Base-by-base conservation (phyloP, 2,329 filamentous ascomycete species). In the Lasiodiplodia gonubiensis region DNA sequence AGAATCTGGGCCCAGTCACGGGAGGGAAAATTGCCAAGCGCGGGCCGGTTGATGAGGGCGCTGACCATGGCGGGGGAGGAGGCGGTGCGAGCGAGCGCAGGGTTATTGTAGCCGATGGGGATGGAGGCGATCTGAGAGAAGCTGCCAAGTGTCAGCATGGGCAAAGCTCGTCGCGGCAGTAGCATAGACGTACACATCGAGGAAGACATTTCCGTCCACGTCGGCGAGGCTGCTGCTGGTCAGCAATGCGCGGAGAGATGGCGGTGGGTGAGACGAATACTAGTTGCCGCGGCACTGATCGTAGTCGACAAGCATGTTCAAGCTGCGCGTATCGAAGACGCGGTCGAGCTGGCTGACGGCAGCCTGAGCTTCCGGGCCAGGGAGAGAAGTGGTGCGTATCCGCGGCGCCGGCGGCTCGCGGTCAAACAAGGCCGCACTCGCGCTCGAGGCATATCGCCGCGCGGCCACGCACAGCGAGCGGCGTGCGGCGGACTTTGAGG, bases 61-160 rank as follows among this genome's bases (percentile, higher is more conserved):
- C 85, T 89, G 74, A 88, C 83, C 92, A 97, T 96, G 74, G 94
- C 90, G 27, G 90, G 89, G 67, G 90, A 90, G 69, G 86, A 86
- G 33, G 92, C 91, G 39, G 89, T 89, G 73, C 88, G 84, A 72
- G 87, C 83, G 70, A 97, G 86, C 71, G 85, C 81, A 7, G 92
- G 89, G 83, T 97, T 97, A 86, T 94, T 97, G 86, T 97, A 97
- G 69, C 93, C 93, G 57, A 97, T 85, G 3, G 93, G 92, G 74
- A 97, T 97, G 52, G 92, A 97, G 70, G 93, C 93, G 76, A 97
- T 97, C 81, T 97, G 93, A 61, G 93, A 92, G 76, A 94, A 94
- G 68, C 89, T 91, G 71, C 1, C 63, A n/a, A 33, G 49, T 4
- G 3, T 23, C 33, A 8, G 8, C 18, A 4, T 14, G 25, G 18